phyloP scores from a whole-genome alignment of 352 stramenopile species.

The Elongisporangium prolatum region DNA sequence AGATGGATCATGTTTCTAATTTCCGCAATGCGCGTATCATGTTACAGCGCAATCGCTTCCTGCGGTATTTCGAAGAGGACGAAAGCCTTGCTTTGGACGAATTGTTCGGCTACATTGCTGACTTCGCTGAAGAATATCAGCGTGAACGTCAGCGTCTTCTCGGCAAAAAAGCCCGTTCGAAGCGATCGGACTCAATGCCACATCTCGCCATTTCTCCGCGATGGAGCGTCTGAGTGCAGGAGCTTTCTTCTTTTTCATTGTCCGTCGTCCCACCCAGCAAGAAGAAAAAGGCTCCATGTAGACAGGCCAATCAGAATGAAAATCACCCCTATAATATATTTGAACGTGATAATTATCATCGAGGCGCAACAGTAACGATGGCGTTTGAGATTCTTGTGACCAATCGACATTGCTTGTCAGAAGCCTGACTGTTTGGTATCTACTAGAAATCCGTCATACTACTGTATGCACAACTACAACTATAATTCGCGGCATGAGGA shows the following conservation, averaged over 20 bases:
- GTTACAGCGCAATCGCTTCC: constrained; percentile 51
- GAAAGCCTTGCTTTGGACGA: constrained; percentile 60
- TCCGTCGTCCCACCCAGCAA: neutral
- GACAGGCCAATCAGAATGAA: neutral
- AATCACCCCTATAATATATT: neutral
- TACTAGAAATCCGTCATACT: too few species aligned
- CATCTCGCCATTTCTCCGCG: neutral
- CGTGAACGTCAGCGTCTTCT: constrained; percentile 31
- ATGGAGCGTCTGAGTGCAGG: neutral
- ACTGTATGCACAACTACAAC: too few species aligned
- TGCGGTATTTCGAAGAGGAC: constrained; percentile 78
- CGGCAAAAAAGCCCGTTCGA: neutral
- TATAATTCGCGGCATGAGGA: too few species aligned
- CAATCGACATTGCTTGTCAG: too few species aligned
- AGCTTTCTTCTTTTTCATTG: neutral
- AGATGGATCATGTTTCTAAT: neutral
- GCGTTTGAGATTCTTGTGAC: too few species aligned
- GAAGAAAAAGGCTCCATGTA: neutral
- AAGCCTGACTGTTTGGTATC: too few species aligned
- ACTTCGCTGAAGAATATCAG: constrained; percentile 55
- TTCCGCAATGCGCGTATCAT: neutral
- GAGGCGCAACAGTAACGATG: too few species aligned
- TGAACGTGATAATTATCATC: neutral
- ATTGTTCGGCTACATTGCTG: constrained; percentile 52
- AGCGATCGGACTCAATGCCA: neutral